phyloP scores from a whole-genome alignment of 2,329 filamentous ascomycete species.

The Fusarium acutatum region DNA sequence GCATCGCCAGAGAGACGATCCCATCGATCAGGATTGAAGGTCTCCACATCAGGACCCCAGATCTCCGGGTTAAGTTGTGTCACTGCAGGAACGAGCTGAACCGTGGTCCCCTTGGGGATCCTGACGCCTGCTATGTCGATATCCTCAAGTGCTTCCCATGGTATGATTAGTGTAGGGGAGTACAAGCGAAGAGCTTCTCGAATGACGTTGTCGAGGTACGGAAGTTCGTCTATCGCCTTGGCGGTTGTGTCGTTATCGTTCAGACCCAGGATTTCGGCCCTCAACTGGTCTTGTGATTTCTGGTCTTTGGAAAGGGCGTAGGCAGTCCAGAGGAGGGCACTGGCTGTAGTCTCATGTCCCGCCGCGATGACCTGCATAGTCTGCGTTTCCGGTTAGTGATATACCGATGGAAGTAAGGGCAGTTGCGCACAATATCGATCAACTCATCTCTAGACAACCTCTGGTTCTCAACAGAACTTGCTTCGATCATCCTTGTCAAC shows the following conservation, averaged over 20 bases:
- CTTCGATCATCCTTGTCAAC: conserved; percentile 24
- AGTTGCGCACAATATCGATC: conserved; percentile 12
- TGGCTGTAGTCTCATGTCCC: conserved; percentile 21
- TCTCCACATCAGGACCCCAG: not conserved
- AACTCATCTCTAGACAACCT: conserved; percentile 18
- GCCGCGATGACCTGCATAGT: conserved; percentile 26
- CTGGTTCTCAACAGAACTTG: not conserved
- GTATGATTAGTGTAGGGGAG: conserved; percentile 1
- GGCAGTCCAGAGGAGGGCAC: not conserved
- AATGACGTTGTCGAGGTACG: conserved; percentile 17
- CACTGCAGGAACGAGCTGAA: conserved; percentile 13
- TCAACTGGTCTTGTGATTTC: not conserved
- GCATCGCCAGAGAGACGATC: not conserved
- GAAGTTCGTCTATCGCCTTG: conserved; percentile 1
- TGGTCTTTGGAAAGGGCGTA: conserved; percentile 10
- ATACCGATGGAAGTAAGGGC: fast-evolving
- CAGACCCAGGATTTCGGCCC: not conserved
- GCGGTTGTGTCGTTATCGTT: not conserved
- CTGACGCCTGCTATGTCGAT: not conserved
- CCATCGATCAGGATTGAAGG: conserved; percentile 10
- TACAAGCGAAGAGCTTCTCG: conserved; percentile 19
- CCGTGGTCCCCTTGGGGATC: conserved; percentile 12
- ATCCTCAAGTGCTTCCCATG: conserved; percentile 11
- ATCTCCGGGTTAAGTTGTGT: conserved; percentile 15
- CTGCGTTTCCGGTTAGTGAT: not conserved